Base-by-base conservation (phyloP, 176 grass and related monocot species). In the Aegilops umbellulata region DNA sequence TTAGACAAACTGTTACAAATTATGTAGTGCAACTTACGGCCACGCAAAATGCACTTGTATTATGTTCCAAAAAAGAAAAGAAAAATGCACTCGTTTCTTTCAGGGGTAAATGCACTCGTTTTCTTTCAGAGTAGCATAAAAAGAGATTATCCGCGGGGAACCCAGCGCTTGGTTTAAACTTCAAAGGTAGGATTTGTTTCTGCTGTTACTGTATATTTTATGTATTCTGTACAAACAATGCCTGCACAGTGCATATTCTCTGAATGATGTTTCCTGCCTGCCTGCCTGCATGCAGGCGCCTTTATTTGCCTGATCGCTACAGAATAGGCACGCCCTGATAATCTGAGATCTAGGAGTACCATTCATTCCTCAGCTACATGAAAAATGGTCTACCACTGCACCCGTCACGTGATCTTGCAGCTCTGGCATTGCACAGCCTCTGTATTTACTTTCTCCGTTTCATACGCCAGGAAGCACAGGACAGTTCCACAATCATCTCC, bases 211-310 rank as follows among this genome's bases (percentile, higher is more conserved):
- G 24, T 46, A 74, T 46, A 8, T 24, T 74, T 1, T 9, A 55
- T 35, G 35, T 64, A 34, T 75, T n/a, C 32, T 65, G 58, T 65
- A 25, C 60, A 46, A 47, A 63, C 38, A 34, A 49, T 75, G 72
- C 14, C 36, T 76, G 70, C 82, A 74, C 57, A 84, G 36, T 65
- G 26, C 17, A 84, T 76, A 84, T 84, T 65, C 70, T 62, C 8
- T 74, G 82, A 31, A 22, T 76, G 12, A 14, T 74, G 57, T 84
- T 65, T 74, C 58, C 61, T 65, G 58, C 47, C 47, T 49, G 46
- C 46, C 14, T 51, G 47, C 58, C 61, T 46, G 42, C 42, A 14
- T 47, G 46, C 82, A 65, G 38, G 26, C 30, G 71, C 60, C 70
- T 76, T 76, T 26, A 46, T 84, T 44, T 49, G 82, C 63, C 82